Conservation (phyloP, 768 basidiomycete genomes). For the Lanmaoa rubissima region DNA sequence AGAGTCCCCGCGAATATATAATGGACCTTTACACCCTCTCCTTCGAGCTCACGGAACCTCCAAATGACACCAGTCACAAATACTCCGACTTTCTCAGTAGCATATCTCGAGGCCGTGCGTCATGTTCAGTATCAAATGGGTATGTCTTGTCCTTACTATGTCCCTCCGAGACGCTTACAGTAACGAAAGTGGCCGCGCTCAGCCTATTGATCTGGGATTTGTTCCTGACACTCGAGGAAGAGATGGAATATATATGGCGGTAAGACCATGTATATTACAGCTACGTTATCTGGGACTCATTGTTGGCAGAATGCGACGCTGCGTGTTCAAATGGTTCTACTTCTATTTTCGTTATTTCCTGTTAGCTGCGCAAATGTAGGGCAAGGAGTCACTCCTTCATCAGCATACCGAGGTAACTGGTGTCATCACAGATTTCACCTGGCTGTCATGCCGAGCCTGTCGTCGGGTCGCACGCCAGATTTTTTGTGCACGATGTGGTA, state of each 20-base stretch:
- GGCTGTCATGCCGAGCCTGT: slow-evolving; percentile 1
- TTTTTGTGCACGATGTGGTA: slow-evolving; percentile 12
- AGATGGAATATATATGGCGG: slow-evolving; percentile 33
- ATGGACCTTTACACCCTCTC: background rate
- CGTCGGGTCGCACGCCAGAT: slow-evolving; percentile 7
- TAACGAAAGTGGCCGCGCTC: slow-evolving; percentile 23
- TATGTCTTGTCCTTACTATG: background rate
- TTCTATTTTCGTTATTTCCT: slow-evolving; percentile 21
- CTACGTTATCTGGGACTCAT: background rate
- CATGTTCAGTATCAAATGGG: slow-evolving; percentile 10
- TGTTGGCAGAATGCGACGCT: slow-evolving; percentile 10
- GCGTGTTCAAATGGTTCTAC: slow-evolving; percentile 14
- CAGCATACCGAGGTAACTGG: background rate
- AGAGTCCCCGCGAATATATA: background rate
- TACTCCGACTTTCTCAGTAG: background rate
- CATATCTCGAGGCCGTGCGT: slow-evolving; percentile 4
- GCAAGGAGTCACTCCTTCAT: background rate
- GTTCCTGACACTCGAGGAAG: slow-evolving; percentile 23
- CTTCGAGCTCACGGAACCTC: background rate
- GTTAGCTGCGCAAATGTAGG: slow-evolving; percentile 13
- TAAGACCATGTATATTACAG: slow-evolving; percentile 6
- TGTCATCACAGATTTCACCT: slow-evolving; percentile 8
- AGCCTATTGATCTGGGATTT: slow-evolving; percentile 29
- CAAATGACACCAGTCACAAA: slow-evolving; percentile 3
- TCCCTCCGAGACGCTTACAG: background rate